Evolutionary conservation across 441 rosid genomes (phyloP), one percentile per base, ranked within the genome.

Genomic region (Populus hybrid): DNA sequence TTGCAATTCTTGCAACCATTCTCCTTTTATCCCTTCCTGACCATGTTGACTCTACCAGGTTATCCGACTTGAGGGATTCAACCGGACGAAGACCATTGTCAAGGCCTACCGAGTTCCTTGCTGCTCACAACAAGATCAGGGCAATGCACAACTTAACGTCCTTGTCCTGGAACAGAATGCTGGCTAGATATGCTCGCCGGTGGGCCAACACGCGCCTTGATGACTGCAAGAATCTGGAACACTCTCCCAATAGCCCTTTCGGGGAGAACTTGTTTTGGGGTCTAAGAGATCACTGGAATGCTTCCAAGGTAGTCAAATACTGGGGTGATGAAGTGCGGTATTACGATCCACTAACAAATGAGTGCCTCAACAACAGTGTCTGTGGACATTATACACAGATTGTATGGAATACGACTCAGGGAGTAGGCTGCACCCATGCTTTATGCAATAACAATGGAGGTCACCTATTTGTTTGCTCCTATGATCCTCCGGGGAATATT

Each of bases 301-400:
- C 88, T 6, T 20, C 18, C 0, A 75, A 24, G 18, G 86, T 88
- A 14, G 91, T 88, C 46, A 71, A 65, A 18, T 23, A 28, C 12
- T 93, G 94, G 95, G 86, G 35, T 0, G 81, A 72, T 0, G 90
- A 94, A 80, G 24, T 64, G 23, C 6, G 36, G 20, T 26, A 72
- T 61, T 90, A 81, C 12, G 72, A 90, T 21, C 35, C 10, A 0
- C 11, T 5, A 2, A 70, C 79, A 4, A 88, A 89, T 36, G 23
- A 73, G 16, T 86, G 95, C 54, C 34, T 35, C 2, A 8, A 20
- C 0, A 85, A 82, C 0, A 2, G 81, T 11, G 77, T 76, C 82
- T 92, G 98, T 46, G 91, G 91, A 0, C 92, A 90, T 79, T 91
- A 85, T 67, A 90, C 91, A 4, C 98, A 93, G 80, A 30, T 93